Base-by-base conservation (phyloP, 75 land plant species). In the Picea glauca region DNA sequence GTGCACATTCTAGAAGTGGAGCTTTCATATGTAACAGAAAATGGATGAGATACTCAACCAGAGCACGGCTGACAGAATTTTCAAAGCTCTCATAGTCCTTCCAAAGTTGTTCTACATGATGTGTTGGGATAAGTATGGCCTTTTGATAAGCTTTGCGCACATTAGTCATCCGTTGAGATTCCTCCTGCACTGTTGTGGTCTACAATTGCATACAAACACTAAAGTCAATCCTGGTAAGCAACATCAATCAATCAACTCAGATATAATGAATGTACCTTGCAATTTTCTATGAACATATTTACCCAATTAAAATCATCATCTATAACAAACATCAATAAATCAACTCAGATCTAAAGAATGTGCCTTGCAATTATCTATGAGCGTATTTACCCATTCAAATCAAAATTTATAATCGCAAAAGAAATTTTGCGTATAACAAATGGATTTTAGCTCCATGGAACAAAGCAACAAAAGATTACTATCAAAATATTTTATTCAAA, bases 61-160 rank as follows among this genome's bases (percentile, higher is more conserved):
- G 83, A 58, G 91, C 89, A 72, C 98, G 98, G 87, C 98, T 95
- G 79, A 98, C 90, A 68, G 98, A 91, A 81, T 95, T 98, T 70
- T 98, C 99, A 89, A 95, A 98, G 77, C 81, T 90, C 64, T 98
- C 99, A 88, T 98, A 98, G 15, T 98, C 99, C 82, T 86, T 93
- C 99, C 99, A 98, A 9, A 98, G 88, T 79, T 95, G 99, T 80
- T 98, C 99, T 66, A 98, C 72, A 78, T 91, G 92, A 81, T 98
- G 99, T 50, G 90, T 92, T 30, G 99, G 99, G 77, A 90, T 91
- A 30, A 98, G 81, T 77, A 98, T 78, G 63, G 99, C 99, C 72
- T 77, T 91, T 70, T 98, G 99, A 72, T 95, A 98, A 40, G 87
- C 92, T 83, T 95, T 98, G 14, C 99, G 91, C 11, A 95, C 79